Evolutionary conservation across 345 rosid genomes (phyloP).

Genomic region (Sisymbrium altissimum): DNA sequence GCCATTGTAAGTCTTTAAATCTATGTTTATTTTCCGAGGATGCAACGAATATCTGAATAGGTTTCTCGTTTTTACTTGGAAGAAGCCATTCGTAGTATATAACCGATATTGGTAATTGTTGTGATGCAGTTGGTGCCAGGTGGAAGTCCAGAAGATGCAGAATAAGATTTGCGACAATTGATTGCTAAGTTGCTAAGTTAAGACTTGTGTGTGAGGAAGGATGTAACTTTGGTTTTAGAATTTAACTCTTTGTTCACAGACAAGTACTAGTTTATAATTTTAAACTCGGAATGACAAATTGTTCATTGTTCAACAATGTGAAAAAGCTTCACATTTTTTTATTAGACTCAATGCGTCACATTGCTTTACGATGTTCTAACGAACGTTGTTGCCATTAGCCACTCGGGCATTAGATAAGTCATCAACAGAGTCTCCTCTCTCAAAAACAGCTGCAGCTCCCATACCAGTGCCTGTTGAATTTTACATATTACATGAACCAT

Average conservation of each 20-base stretch:
- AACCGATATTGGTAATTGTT: background rate
- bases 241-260: slow-evolving; percentile 7
- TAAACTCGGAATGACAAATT: background rate
- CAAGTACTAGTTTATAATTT: slow-evolving; percentile 7
- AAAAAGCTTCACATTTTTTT: background rate
- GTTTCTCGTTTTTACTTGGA: background rate
- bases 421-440: slow-evolving; percentile 70
- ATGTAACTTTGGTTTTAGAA: slow-evolving; percentile 17
- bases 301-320: slow-evolving; percentile 6
- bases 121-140: slow-evolving; percentile 89
- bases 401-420: slow-evolving; percentile 43
- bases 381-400: slow-evolving; percentile 25
- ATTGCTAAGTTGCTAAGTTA: background rate
- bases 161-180: slow-evolving; percentile 19
- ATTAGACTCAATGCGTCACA: background rate
- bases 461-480: slow-evolving; percentile 61
- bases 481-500: background rate
- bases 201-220: background rate
- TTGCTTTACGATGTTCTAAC: slow-evolving; percentile 40
- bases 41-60: background rate
- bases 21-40: background rate
- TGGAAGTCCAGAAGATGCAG: slow-evolving; percentile 67
- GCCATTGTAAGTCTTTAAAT: slow-evolving; percentile 63
- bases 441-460: slow-evolving; percentile 94
- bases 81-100: background rate